Evolutionary conservation across 352 stramenopile species (phyloP).

Genomic region (Globisporangium recalcitrans): DNA sequence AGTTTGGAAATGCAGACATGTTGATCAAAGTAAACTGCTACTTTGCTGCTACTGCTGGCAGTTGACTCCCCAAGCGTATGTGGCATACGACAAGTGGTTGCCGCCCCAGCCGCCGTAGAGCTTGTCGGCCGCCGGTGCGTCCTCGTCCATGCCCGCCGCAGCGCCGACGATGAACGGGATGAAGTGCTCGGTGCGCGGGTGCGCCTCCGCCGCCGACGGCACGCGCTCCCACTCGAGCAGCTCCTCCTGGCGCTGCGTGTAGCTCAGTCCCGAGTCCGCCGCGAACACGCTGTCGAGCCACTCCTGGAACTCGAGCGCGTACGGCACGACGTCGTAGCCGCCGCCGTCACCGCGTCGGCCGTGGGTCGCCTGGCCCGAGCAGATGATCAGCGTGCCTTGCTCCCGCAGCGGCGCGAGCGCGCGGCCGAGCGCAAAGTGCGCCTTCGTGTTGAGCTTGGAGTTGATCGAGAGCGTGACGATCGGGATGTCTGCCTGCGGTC

Average conservation of each 20-base stretch:
- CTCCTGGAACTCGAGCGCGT: constrained; percentile 32
- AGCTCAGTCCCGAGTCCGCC: constrained; percentile 20
- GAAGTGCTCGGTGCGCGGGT: constrained; percentile 47
- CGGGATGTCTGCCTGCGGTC: constrained; percentile 76
- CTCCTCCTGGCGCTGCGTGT: constrained; percentile 29
- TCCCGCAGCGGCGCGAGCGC: constrained; percentile 52
- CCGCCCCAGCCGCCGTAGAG: constrained; percentile 34
- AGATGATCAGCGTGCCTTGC: constrained; percentile 80
- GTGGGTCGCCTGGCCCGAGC: constrained; percentile 63
- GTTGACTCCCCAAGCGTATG: constrained; percentile 29
- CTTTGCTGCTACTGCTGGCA: not conserved
- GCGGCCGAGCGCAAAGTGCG: constrained; percentile 65
- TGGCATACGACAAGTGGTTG: constrained; percentile 36
- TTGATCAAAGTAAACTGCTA: too few relatives aligned
- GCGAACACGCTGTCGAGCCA: constrained; percentile 38
- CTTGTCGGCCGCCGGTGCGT: constrained; percentile 22
- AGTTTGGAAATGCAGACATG: too few relatives aligned
- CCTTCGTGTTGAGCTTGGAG: constrained; percentile 37
- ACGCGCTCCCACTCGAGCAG: constrained; percentile 38
- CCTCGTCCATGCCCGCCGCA: constrained; percentile 46
- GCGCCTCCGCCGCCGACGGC: constrained; percentile 28
- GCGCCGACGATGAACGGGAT: constrained; percentile 51
- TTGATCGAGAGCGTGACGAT: constrained; percentile 83
- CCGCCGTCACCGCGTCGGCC: constrained; percentile 9
- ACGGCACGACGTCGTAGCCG: constrained; percentile 5